Percentiles rank a stretch among this genome's conserved stretches.
Evolutionary conservation across 495 filamentous ascomycete species (phyloP).

Genomic region (Barbatosphaeria neglecta): DNA sequence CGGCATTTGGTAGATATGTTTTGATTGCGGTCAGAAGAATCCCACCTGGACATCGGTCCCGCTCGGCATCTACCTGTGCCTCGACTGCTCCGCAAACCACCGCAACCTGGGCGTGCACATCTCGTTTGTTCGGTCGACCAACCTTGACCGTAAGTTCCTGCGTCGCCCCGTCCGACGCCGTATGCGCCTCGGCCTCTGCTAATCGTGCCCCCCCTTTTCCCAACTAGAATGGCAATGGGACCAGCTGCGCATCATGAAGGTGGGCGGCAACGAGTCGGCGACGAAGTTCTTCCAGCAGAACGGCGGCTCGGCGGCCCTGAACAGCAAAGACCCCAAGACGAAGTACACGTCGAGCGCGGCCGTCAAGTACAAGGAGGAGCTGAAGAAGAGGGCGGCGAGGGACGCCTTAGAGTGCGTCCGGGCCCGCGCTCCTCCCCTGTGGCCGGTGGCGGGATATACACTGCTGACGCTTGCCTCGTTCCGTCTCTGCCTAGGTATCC

Average conservation of each 20-base stretch:
- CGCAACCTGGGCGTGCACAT: constrained; percentile 89
- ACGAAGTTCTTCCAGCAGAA: constrained; percentile 96
- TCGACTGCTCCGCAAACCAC: constrained; percentile 90
- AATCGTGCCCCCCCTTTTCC: constrained; percentile 5
- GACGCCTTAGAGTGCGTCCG: constrained; percentile 65
- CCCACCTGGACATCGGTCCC: constrained; percentile 97
- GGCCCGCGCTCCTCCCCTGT: background rate
- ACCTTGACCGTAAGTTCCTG: constrained; percentile 76
- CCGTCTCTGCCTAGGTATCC: constrained; percentile 50
- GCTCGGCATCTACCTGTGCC: constrained; percentile 93
- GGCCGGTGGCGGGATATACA: background rate
- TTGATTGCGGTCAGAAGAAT: constrained; percentile 93
- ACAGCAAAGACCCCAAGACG: constrained; percentile 89
- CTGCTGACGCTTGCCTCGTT: constrained; percentile 6
- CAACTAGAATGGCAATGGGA: constrained; percentile 98
- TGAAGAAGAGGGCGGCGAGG: constrained; percentile 67
- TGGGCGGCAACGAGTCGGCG: constrained; percentile 94
- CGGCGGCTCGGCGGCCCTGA: constrained; percentile 83
- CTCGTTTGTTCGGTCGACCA: constrained; percentile 96
- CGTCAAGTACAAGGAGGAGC: constrained; percentile 91
- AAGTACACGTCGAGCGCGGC: constrained; percentile 90
- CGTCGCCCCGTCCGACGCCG: too few relatives aligned
- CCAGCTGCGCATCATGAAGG: constrained; percentile 94
- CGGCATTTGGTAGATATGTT: constrained; percentile 66
- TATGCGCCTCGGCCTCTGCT: too few relatives aligned